Evolutionary conservation across 805 yeast genomes (phyloP).

Genomic region (Pichia californica): DNA sequence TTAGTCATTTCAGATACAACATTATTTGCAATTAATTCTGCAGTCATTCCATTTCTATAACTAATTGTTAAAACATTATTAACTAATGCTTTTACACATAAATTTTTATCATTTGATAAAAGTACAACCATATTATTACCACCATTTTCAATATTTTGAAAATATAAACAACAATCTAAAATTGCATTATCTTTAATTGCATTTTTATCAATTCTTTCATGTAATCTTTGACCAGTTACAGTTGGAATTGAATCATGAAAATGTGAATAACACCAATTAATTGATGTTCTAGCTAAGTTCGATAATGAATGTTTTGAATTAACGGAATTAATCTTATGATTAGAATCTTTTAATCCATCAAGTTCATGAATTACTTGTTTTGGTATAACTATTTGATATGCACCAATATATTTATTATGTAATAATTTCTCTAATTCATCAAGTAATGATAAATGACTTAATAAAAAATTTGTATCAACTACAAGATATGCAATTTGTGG

Average conservation of each 20-base stretch:
- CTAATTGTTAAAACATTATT: slow-evolving; percentile 62
- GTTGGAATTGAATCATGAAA: slow-evolving; percentile 46
- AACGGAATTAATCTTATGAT: not conserved
- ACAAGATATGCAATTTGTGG: slow-evolving; percentile 35
- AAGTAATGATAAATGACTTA: slow-evolving; percentile 58
- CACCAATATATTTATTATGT: slow-evolving; percentile 36
- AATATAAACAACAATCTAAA: slow-evolving; percentile 74
- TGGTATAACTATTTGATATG: slow-evolving; percentile 55
- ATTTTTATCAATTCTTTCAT: slow-evolving; percentile 43
- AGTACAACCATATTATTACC: slow-evolving; percentile 43
- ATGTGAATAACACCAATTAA: slow-evolving; percentile 63
- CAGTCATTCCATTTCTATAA: slow-evolving; percentile 39
- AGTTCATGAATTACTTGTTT: slow-evolving; percentile 63
- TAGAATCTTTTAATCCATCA: slow-evolving; percentile 68
- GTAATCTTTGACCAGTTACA: slow-evolving; percentile 58
- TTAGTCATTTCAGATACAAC: slow-evolving; percentile 29
- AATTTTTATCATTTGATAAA: slow-evolving; percentile 76
- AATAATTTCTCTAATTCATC: slow-evolving; percentile 40
- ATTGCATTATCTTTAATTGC: slow-evolving; percentile 72
- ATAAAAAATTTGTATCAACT: slow-evolving; percentile 76
- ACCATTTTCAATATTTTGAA: slow-evolving; percentile 31
- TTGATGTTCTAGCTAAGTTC: slow-evolving; percentile 57
- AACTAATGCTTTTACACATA: slow-evolving; percentile 70
- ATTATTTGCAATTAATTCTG: slow-evolving; percentile 35
- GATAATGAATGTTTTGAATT: slow-evolving; percentile 21